Evolutionary conservation across 768 basidiomycete species (phyloP).

Genomic region (Amanita molliuscula): DNA sequence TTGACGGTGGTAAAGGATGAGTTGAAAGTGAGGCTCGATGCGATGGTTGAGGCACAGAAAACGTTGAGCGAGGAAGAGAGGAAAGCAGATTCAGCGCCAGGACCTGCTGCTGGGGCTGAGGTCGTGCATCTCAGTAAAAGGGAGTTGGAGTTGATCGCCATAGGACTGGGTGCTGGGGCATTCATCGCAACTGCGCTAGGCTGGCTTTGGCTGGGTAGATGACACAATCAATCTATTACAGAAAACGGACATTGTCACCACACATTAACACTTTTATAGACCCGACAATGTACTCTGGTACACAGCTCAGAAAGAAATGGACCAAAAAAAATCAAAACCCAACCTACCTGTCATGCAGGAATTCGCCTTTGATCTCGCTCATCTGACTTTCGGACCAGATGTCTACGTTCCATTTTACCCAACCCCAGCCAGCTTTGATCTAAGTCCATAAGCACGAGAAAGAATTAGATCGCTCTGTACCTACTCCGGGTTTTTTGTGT

Average conservation of each 20-base stretch:
- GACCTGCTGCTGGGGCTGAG: neutral
- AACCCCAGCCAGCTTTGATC: constrained; percentile 63
- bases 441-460: constrained; percentile 12
- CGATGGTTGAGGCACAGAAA: constrained; percentile 2
- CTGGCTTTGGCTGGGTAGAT: constrained; percentile 19
- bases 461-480: neutral
- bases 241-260: constrained; percentile 5
- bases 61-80: constrained; percentile 6
- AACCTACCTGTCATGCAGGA: constrained; percentile 37
- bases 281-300: constrained; percentile 40
- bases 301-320: neutral
- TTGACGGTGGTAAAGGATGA: constrained; percentile 17
- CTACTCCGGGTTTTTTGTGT: constrained; percentile 69
- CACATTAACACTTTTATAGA: constrained; percentile 34
- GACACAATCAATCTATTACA: constrained; percentile 8
- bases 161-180: constrained; percentile 20
- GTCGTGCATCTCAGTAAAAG: neutral
- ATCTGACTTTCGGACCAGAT: constrained; percentile 33
- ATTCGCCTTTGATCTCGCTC: constrained; percentile 30
- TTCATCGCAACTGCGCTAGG: constrained; percentile 25
- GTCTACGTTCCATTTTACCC: constrained; percentile 50
- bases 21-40: constrained; percentile 10
- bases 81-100: neutral
- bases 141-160: constrained; percentile 20
- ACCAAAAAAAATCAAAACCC: neutral